Conservation (phyloP, 2,329 filamentous ascomycete genomes). For the Aspergillus phoenicis region DNA sequence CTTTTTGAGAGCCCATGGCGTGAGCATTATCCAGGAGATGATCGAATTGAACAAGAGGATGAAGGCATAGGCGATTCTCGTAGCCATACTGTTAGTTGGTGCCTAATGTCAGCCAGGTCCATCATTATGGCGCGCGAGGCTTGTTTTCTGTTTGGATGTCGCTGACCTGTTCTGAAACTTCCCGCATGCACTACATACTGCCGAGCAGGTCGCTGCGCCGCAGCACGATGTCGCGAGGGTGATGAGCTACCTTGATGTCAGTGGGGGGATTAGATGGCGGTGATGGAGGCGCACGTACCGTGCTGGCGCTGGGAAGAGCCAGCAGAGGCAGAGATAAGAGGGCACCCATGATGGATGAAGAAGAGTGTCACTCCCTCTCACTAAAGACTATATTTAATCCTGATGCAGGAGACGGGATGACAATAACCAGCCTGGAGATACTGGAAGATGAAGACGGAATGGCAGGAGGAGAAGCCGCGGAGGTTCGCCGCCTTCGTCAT, state of each 20-base stretch:
- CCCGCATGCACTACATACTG: constrained; percentile 91
- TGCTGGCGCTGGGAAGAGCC: constrained; percentile 81
- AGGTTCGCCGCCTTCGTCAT: constrained; percentile 23
- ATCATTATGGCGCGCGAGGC: constrained; percentile 3
- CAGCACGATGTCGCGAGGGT: constrained; percentile 88
- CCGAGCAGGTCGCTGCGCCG: constrained; percentile 93
- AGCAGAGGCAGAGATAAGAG: constrained; percentile 86
- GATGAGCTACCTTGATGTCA: constrained; percentile 58
- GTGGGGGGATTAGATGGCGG: constrained; percentile 17
- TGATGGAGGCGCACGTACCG: constrained; percentile 61
- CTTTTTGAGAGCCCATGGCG: constrained; percentile 96
- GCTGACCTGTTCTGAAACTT: constrained; percentile 91
- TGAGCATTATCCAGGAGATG: constrained; percentile 98
- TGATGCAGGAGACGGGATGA: not conserved
- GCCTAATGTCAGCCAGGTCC: constrained; percentile 26
- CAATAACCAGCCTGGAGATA: not conserved
- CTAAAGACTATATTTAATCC: not conserved
- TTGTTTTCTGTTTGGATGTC: not conserved
- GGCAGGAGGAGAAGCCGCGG: not conserved
- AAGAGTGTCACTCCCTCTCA: not conserved
- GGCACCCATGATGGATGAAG: constrained; percentile 72
- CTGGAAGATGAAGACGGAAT: constrained; percentile 13
- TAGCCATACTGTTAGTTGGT: constrained; percentile 71
- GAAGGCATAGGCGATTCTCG: constrained; percentile 92
- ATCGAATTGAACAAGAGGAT: constrained; percentile 96